phyloP scores from a whole-genome alignment of 2,329 filamentous ascomycete species.

The Magnaporthiopsis rhizophila region DNA sequence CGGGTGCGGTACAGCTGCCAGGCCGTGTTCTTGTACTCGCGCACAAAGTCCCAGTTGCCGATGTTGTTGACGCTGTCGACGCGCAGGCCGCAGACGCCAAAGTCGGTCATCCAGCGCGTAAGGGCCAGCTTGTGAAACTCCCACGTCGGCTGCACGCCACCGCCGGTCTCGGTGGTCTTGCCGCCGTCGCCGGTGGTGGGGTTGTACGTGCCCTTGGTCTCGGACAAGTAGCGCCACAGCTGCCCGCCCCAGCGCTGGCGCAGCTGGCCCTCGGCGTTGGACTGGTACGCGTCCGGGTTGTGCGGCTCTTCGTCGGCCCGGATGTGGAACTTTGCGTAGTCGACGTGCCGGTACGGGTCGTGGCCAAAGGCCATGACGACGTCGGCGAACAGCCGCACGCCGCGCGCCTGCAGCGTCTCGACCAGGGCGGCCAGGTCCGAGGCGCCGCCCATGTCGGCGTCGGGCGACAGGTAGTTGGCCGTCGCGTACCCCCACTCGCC shows the following conservation, averaged over 20 bases:
- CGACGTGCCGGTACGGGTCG: conserved; percentile 15
- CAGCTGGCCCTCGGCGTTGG: conserved; percentile 11
- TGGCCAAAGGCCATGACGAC: conserved; percentile 19
- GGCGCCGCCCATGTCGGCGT: conserved; percentile 16
- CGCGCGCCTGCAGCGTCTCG: conserved; percentile 12
- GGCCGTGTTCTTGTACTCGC: conserved; percentile 15
- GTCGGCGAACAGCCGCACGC: conserved; percentile 15
- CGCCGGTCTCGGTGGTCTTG: too few relatives aligned
- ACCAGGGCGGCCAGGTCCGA: conserved; percentile 14
- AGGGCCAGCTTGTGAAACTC: conserved; percentile 16
- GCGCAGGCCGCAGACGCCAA: conserved; percentile 16
- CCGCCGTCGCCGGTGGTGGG: conserved; percentile 12
- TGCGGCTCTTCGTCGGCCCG: conserved; percentile 12
- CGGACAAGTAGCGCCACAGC: conserved; percentile 15
- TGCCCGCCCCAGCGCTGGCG: conserved; percentile 15
- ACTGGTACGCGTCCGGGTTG: conserved; percentile 19
- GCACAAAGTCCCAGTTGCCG: conserved; percentile 18
- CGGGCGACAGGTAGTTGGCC: conserved; percentile 18
- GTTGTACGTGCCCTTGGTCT: conserved; percentile 11
- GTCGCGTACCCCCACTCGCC: conserved; percentile 18
- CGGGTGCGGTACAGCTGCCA: conserved; percentile 14
- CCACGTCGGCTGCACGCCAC: conserved; percentile 13
- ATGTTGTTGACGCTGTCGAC: conserved; percentile 20
- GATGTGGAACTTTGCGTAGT: conserved; percentile 16
- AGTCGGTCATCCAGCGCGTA: conserved; percentile 17